These are phyloP conservation scores for Sugiyamaella grinbergsii DNA, from an alignment of 1,139 yeast species.

Conservation along the genomic window DNA sequence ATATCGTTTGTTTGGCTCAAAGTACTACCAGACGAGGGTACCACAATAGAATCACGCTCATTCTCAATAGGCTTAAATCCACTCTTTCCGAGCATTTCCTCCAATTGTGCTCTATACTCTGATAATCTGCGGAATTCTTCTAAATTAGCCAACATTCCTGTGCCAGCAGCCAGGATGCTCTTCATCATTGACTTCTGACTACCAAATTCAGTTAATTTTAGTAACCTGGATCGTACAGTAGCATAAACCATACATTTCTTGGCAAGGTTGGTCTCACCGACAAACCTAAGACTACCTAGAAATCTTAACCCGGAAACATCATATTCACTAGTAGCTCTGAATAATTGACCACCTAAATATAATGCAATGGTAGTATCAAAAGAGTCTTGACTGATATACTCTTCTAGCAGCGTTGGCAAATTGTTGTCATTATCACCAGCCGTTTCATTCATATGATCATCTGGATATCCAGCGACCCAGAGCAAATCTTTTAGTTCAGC, in stretches of 20 bases:
- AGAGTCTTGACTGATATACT: constrained; percentile 51
- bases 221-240: constrained; percentile 30
- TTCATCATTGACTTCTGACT: constrained; percentile 28
- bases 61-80: constrained; percentile 25
- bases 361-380: constrained; percentile 51
- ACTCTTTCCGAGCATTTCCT: constrained; percentile 24
- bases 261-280: constrained; percentile 39
- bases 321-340: constrained; percentile 53
- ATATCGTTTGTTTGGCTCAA: constrained; percentile 18
- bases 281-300: constrained; percentile 51
- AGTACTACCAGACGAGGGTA: constrained; percentile 16
- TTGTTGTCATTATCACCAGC: constrained; percentile 42
- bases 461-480: constrained; percentile 51
- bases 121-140: constrained; percentile 29
- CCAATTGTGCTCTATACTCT: constrained; percentile 25
- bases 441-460: constrained; percentile 38
- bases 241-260: constrained; percentile 35
- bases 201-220: constrained; percentile 31
- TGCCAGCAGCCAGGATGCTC: constrained; percentile 29
- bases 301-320: constrained; percentile 58
- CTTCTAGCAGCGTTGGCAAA: constrained; percentile 54
- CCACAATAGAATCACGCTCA: constrained; percentile 7
- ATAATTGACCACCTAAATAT: constrained; percentile 56
- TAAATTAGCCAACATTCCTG: constrained; percentile 28
- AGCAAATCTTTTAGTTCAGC: constrained; percentile 51